Percentiles rank a stretch among this genome's conserved stretches.
Evolutionary conservation across 371 early-diverging fungal genomes (phyloP).

Genomic region (Amoeboaphelidium protococcarum): DNA sequence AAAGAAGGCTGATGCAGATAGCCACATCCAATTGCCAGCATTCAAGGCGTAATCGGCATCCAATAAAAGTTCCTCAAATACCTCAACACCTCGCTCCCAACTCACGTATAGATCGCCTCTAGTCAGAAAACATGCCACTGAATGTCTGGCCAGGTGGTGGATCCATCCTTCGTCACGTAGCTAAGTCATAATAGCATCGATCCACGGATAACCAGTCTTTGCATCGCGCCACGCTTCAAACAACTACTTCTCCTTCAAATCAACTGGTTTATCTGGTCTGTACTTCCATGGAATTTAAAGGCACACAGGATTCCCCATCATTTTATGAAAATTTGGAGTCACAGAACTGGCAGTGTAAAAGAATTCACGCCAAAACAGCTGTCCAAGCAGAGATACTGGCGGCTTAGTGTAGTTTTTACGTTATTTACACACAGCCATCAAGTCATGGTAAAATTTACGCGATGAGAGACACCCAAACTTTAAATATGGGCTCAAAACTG

Average conservation of each 20-base stretch:
- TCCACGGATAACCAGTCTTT: conserved; percentile 11
- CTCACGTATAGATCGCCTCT: conserved; percentile 11
- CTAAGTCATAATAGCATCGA: conserved; percentile 13
- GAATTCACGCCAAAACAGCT: conserved; percentile 11
- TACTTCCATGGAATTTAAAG: conserved; percentile 3
- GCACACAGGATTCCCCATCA: conserved; percentile 6
- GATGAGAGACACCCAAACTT: conserved; percentile 8
- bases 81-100: conserved; percentile 15
- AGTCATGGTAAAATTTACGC: conserved; percentile 3
- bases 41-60: conserved; percentile 10
- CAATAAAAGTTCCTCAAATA: conserved; percentile 11
- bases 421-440: conserved; percentile 3
- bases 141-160: conserved; percentile 13
- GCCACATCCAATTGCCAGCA: conserved; percentile 13
- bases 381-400: conserved; percentile 10
- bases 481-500: conserved; percentile 4
- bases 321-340: conserved; percentile 5
- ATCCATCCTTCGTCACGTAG: conserved; percentile 13
- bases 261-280: not conserved
- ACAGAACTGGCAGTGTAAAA: conserved; percentile 5
- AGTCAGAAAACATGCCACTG: conserved; percentile 8
- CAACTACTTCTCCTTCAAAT: not conserved
- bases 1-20: conserved; percentile 10
- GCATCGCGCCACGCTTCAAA: conserved; percentile 4
- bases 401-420: conserved; percentile 5